Evolutionary conservation across 306 rosid genomes (phyloP), one percentile per base, ranked within the genome.

Genomic region (Trifolium pratense): DNA sequence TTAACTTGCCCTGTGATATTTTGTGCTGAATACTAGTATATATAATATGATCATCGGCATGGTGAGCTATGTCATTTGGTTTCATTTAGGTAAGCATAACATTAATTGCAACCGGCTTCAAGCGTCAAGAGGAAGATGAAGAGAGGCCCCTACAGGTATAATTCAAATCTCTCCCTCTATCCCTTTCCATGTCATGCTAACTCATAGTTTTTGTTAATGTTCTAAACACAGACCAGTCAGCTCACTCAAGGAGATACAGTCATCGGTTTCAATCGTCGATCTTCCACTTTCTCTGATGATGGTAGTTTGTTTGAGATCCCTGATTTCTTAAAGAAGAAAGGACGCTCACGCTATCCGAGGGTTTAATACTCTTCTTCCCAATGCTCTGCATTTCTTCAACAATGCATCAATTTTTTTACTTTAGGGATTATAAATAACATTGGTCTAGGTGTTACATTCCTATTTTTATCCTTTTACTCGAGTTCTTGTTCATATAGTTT

Each of bases 61-160:
- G 49, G n/a, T 45, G 10, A 57, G 53, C 59, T n/a, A 11, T 70
- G 56, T 68, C 68, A 15, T 46, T 76, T 81, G 73, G 51, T 75
- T 72, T 79, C 64, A 29, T 80, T 72, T 88, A 94, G 98, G 96
- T 94, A 43, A 94, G 98, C 79, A 94, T 94, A 70, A 94, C 98
- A 66, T 83, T 94, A 36, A 91, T 94, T 77, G 98, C 98, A 32
- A 94, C 98, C 21, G 98, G 98, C 79, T 91, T 94, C 89, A 94
- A 91, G 94, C 96, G 95, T 73, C 98, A 89, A 87, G 98, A 94
- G 68, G 98, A 94, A 79, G 83, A 76, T 70, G 97, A 88, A 69
- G 97, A 86, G 36, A 85, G 90, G 77, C 86, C 91, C 52, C 49
- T 78, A 64, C 96, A 88, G 89, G 98, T 91, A 87, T 42, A 69